Conservation (phyloP, 2,329 filamentous ascomycete genomes). For the Dryadomyces sulphureus region DNA sequence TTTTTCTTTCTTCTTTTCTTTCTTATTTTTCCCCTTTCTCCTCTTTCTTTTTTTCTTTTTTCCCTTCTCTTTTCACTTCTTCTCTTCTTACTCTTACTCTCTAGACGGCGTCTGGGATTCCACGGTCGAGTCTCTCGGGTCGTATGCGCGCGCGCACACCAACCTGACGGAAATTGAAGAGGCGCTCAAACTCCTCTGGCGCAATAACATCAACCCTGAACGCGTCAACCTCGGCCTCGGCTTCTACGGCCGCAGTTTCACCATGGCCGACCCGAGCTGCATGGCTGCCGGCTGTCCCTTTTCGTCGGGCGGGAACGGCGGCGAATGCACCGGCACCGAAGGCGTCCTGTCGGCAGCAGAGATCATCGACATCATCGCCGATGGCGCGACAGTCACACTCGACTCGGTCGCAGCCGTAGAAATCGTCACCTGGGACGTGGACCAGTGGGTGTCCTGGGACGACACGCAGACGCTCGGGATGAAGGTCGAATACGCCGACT, state of each 20-base stretch:
- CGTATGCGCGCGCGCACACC: conserved; percentile 23
- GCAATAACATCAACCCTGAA: conserved; percentile 23
- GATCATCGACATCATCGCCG: conserved; percentile 12
- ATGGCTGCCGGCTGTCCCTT: conserved; percentile 14
- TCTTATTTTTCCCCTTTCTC: no score
- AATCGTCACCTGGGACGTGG: conserved; percentile 12
- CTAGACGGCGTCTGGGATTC: conserved; percentile 26
- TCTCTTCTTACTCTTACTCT: no score
- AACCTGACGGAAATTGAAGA: conserved; percentile 30
- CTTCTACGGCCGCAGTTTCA: conserved; percentile 24
- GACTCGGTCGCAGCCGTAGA: conserved; percentile 16
- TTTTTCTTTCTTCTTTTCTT: no score
- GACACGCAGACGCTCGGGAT: conserved; percentile 15
- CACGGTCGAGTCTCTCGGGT: conserved; percentile 12
- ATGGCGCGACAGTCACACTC: not conserved
- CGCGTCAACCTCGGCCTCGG: conserved; percentile 28
- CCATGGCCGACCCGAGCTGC: conserved; percentile 12
- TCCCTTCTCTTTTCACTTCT: no score
- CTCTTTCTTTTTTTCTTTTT: no score
- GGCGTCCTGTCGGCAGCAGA: conserved; percentile 15
- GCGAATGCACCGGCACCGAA: conserved; percentile 9
- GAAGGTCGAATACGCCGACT: conserved; percentile 15
- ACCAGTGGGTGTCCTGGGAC: conserved; percentile 20
- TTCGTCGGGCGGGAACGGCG: conserved; percentile 9
- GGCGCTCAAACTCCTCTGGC: conserved; percentile 30